Base-by-base conservation (phyloP, 108 stramenopile species). In the Cyclotella cryptica region DNA sequence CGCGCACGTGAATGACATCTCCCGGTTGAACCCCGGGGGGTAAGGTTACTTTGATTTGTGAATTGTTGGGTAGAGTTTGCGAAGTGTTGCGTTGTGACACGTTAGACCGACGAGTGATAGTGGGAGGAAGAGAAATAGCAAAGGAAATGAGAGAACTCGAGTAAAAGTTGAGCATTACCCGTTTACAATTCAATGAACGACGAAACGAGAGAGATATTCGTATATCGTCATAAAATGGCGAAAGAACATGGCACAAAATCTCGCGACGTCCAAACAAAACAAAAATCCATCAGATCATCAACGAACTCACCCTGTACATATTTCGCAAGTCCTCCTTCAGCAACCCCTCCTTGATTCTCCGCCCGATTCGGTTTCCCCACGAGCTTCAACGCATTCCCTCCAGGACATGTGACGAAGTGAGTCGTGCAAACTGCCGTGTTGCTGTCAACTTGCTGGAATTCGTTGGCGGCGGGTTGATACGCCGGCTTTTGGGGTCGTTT, bases 331-430 rank as follows among this genome's bases (percentile, higher is more conserved):
- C 80, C 78, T 28, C 40, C 43, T 22, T 26, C 81, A 77, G 14
- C 46, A 39, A 53, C 83, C 65, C 0, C 65, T 66, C 43, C 68
- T 35, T 0, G 77, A 18, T 29, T 60, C 14, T 71, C 67, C 12
- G 81, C 81, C 19, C 74, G 78, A 47, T 89, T 87, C 64, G 85
- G 79, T 55, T 80, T 80, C 22, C 87, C 90, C 19, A 89, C 83
- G 43, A 92, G 66, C n/a, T 81, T 87, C 64, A 95, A 78, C 13
- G 92, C 94, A 72, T 95, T 95, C 27, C 94, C 94, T 44, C 92
- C 91, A 19, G 91, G 89, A 67, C 91, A 92, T n/a, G 82, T 80
- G 0, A 91, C 89, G 78, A 95, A 95, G 69, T 95, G 94, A 22
- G 85, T 86, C 24, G 79, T 87, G 1, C 91, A 92, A 59, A 86